Evolutionary conservation across 1,284 basidiomycete species (phyloP).

Genomic region (Cryptococcus floricola): DNA sequence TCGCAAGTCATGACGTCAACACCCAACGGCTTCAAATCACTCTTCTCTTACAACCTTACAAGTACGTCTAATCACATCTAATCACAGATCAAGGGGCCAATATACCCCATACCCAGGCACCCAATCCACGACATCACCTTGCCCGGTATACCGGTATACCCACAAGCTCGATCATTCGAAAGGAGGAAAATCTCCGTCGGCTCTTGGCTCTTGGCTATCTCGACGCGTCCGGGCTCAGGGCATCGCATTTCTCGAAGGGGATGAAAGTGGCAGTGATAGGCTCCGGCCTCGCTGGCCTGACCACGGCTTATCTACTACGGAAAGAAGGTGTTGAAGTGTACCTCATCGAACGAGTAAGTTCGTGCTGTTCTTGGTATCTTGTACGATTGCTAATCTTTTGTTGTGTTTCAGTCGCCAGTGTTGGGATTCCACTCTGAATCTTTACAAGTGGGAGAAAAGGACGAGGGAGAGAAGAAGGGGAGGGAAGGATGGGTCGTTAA

Average conservation of each 20-base stretch:
- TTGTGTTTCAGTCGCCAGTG: slow-evolving; percentile 17
- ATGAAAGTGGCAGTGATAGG: slow-evolving; percentile 61
- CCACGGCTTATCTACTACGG: slow-evolving; percentile 60
- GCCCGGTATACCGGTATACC: too few species aligned
- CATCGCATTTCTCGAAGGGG: background rate
- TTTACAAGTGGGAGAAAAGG: slow-evolving; percentile 48
- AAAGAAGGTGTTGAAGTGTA: slow-evolving; percentile 59
- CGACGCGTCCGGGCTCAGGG: too few species aligned
- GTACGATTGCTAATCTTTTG: background rate
- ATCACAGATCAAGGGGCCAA: too few species aligned
- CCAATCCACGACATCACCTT: too few species aligned
- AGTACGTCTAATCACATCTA: too few species aligned
- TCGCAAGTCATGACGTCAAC: too few species aligned
- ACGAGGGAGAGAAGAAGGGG: slow-evolving; percentile 51
- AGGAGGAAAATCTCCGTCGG: too few species aligned
- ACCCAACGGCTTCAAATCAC: too few species aligned
- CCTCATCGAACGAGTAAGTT: slow-evolving; percentile 65
- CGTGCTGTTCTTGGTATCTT: background rate
- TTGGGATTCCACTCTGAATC: slow-evolving; percentile 42
- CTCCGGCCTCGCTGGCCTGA: slow-evolving; percentile 66
- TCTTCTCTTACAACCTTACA: too few species aligned
- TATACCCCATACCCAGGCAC: too few species aligned
- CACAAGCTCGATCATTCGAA: too few species aligned
- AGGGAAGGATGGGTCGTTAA: slow-evolving; percentile 55
- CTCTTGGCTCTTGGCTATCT: too few species aligned